Evolutionary conservation across 768 basidiomycete species (phyloP).

Genomic region (Pleurotus tuoliensis): DNA sequence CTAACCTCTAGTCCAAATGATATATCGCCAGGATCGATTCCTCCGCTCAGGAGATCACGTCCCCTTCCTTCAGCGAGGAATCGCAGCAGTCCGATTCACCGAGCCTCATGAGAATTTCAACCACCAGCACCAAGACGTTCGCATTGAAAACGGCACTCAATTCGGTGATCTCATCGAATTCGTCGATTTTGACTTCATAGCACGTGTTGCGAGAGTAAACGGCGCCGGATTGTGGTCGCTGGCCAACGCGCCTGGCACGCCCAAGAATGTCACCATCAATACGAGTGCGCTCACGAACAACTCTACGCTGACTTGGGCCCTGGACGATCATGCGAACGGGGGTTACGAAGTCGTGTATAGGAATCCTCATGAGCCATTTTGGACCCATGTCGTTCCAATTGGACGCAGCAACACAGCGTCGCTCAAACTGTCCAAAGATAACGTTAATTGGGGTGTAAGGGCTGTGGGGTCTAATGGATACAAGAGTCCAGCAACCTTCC

Average conservation of each 20-base stretch:
- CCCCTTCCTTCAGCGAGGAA: slow-evolving; percentile 47
- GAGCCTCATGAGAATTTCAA: slow-evolving; percentile 56
- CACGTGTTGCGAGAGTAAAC: slow-evolving; percentile 52
- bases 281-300: not conserved
- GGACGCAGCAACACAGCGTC: slow-evolving; percentile 38
- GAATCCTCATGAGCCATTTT: slow-evolving; percentile 40
- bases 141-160: slow-evolving; percentile 46
- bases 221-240: slow-evolving; percentile 51
- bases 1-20: slow-evolving; percentile 35
- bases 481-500: slow-evolving; percentile 47
- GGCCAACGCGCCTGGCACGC: slow-evolving; percentile 52
- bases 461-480: slow-evolving; percentile 51
- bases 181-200: slow-evolving; percentile 46
- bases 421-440: slow-evolving; percentile 46
- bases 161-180: slow-evolving; percentile 54
- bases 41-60: slow-evolving; percentile 52
- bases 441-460: slow-evolving; percentile 44
- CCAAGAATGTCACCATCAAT: slow-evolving; percentile 23
- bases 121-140: slow-evolving; percentile 55
- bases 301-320: slow-evolving; percentile 28
- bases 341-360: slow-evolving; percentile 53
- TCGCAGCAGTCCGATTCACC: slow-evolving; percentile 54
- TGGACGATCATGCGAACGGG: slow-evolving; percentile 34
- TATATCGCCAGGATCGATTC: slow-evolving; percentile 51
- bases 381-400: slow-evolving; percentile 47